These are phyloP conservation scores for Talinum fruticosum DNA, from an alignment of 148 eudicot species.

Conservation along the genomic window DNA sequence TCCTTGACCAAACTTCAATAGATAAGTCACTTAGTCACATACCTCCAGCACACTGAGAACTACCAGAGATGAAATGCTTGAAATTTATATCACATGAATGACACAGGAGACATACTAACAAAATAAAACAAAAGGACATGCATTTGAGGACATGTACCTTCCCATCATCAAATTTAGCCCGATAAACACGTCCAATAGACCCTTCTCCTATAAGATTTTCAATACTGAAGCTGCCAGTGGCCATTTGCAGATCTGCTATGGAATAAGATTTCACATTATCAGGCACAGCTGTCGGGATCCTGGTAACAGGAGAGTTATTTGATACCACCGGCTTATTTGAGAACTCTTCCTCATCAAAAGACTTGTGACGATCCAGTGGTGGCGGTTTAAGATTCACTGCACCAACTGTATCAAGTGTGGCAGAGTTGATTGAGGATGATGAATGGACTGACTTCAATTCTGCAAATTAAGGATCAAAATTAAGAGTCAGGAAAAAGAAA, in stretches of 20 bases:
- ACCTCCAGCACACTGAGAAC: background rate
- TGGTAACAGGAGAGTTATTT: constrained; percentile 31
- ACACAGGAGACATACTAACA: background rate
- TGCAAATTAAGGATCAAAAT: constrained; percentile 20
- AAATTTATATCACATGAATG: background rate
- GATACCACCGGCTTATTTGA: constrained; percentile 37
- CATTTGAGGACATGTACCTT: constrained; percentile 42
- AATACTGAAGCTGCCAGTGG: constrained; percentile 76
- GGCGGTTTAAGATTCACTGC: constrained; percentile 66
- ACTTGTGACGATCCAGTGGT: constrained; percentile 61
- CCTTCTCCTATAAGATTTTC: constrained; percentile 92
- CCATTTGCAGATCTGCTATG: constrained; percentile 92
- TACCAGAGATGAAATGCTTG: background rate
- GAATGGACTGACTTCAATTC: constrained; percentile 58
- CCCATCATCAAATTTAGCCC: constrained; percentile 76
- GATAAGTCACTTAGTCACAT: background rate
- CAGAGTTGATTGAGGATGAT: constrained; percentile 43
- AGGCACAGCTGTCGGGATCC: constrained; percentile 53
- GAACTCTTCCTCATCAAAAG: constrained; percentile 72
- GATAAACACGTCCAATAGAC: constrained; percentile 82
- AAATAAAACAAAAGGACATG: background rate
- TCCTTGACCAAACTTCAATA: background rate
- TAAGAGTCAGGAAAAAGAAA: background rate
- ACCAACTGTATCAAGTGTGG: constrained; percentile 49
- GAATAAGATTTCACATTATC: constrained; percentile 67